Percentiles rank a stretch among this genome's conserved stretches.
phyloP scores from a whole-genome alignment of 495 filamentous ascomycete species.

The Neurospora sp. region DNA sequence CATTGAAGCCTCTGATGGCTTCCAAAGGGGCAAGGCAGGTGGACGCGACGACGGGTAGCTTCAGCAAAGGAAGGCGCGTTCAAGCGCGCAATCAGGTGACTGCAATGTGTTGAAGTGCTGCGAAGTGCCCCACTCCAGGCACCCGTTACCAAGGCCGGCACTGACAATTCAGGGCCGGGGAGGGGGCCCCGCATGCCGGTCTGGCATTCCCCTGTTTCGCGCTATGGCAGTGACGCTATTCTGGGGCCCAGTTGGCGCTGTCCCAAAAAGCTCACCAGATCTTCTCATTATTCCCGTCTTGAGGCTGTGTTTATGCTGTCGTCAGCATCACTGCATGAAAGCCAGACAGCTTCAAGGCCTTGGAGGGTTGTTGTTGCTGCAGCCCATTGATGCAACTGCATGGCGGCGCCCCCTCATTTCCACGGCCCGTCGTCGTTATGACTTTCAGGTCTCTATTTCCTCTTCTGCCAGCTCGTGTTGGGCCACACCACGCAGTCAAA shows the following conservation, averaged over 20 bases:
- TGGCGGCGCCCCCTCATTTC: neutral
- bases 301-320: neutral
- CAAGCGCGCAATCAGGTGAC: neutral
- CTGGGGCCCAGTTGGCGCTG: neutral
- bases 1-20: neutral
- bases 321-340: neutral
- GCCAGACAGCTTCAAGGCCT: neutral
- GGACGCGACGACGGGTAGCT: neutral
- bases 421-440: neutral
- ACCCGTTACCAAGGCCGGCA: neutral
- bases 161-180: neutral
- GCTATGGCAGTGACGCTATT: neutral
- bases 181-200: neutral
- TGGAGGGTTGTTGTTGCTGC: neutral
- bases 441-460: neutral
- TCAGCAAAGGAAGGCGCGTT: neutral
- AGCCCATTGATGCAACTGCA: neutral
- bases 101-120: neutral
- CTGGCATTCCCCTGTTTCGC: neutral
- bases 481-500: neutral
- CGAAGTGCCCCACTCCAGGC: neutral
- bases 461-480: neutral
- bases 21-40: neutral
- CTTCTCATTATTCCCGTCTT: neutral
- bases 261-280: neutral